phyloP scores from a whole-genome alignment of 1,139 yeast genomes.

The Debaryomycetaceae sp. region DNA sequence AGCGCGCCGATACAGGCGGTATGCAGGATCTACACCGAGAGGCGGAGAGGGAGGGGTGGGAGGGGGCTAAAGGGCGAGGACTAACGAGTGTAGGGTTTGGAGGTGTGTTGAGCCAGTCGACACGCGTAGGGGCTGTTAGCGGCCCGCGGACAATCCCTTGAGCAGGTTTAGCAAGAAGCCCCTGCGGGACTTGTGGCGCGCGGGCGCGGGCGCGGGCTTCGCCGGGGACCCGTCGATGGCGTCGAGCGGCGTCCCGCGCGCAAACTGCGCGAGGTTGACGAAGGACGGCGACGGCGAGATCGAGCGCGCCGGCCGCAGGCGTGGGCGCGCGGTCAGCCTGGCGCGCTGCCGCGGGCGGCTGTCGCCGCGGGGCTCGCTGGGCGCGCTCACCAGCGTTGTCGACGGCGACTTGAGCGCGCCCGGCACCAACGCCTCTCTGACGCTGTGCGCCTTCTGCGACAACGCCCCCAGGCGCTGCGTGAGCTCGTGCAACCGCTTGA shows the following conservation, averaged over 20 bases:
- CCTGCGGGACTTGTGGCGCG: constrained; percentile 2
- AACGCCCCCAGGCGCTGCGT: constrained; percentile 13
- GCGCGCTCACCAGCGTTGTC: constrained; percentile 13
- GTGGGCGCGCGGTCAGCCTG: background rate
- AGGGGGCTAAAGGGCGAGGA: background rate
- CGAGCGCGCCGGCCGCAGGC: background rate
- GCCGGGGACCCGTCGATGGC: constrained; percentile 10
- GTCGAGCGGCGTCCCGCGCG: background rate
- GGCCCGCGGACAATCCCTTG: too few species aligned
- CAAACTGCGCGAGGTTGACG: constrained; percentile 7
- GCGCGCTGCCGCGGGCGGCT: background rate
- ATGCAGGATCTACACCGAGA: too few species aligned
- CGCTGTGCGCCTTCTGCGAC: constrained; percentile 14
- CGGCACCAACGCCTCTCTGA: constrained; percentile 14
- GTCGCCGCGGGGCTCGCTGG: background rate
- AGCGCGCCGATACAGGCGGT: too few species aligned
- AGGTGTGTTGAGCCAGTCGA: too few species aligned
- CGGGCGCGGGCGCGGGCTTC: background rate
- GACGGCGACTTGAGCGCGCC: constrained; percentile 19
- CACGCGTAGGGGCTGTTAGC: too few species aligned
- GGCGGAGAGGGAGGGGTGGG: too few species aligned
- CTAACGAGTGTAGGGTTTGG: too few species aligned
- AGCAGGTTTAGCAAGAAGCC: constrained; percentile 5
- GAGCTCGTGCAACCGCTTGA: constrained; percentile 18
- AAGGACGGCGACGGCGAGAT: constrained; percentile 12